phyloP scores from a whole-genome alignment of 2,329 filamentous ascomycete genomes.

The Sodiomyces alkalinus region DNA sequence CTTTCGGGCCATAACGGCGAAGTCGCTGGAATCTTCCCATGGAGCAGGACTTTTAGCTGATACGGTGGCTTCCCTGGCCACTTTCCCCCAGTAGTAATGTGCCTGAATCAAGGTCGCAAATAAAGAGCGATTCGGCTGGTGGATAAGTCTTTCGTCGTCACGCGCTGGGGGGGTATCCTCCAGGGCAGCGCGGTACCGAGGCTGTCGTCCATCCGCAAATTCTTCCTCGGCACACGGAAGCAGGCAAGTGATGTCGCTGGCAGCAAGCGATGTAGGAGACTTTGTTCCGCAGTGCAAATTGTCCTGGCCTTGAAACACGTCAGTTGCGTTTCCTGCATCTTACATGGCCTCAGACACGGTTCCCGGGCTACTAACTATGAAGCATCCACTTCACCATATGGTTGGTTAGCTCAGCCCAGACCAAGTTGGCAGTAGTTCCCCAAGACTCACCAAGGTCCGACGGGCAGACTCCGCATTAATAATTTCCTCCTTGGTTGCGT shows the following conservation, averaged over 20 bases:
- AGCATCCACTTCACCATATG: constrained; percentile 38
- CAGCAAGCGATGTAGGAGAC: constrained; percentile 33
- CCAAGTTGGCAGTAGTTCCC: background rate
- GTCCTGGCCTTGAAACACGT: constrained; percentile 26
- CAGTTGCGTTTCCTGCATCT: constrained; percentile 1
- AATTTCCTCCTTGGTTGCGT: constrained; percentile 27
- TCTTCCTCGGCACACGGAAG: constrained; percentile 37
- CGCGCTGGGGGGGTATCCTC: constrained; percentile 35
- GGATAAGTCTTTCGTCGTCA: constrained; percentile 26
- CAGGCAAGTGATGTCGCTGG: constrained; percentile 37
- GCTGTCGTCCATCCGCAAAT: constrained; percentile 31
- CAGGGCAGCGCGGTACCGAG: constrained; percentile 33
- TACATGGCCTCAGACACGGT: background rate
- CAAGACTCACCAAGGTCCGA: constrained; percentile 33
- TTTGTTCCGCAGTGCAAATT: constrained; percentile 37
- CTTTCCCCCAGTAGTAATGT: constrained; percentile 37
- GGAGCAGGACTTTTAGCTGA: constrained; percentile 27
- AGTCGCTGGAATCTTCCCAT: constrained; percentile 32
- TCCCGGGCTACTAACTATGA: constrained; percentile 23
- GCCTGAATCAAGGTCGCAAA: constrained; percentile 41
- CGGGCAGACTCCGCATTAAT: constrained; percentile 39
- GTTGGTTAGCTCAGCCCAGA: constrained; percentile 1
- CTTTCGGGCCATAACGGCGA: constrained; percentile 24
- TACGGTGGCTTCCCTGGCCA: constrained; percentile 31
- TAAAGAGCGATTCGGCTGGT: constrained; percentile 29